Percentiles rank a stretch among this genome's conserved stretches.
phyloP scores from a whole-genome alignment of 1,284 basidiomycete species.

The Crucibulum cyathiforme region DNA sequence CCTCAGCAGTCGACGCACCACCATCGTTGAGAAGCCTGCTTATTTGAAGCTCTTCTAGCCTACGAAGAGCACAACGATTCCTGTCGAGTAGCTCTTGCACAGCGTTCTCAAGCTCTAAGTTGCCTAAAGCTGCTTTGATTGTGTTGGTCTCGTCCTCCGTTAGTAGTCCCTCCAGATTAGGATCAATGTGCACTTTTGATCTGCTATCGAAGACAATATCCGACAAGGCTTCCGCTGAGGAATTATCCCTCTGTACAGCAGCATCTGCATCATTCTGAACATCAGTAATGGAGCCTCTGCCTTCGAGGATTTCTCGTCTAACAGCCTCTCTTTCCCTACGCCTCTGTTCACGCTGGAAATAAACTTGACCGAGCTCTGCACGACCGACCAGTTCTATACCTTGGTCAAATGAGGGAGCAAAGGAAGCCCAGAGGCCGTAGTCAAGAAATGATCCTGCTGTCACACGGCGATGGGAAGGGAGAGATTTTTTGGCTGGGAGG shows the following conservation, averaged over 20 bases:
- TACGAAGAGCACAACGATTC: constrained; percentile 65
- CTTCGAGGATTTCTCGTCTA: constrained; percentile 26
- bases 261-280: constrained; percentile 9
- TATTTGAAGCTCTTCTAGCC: constrained; percentile 69
- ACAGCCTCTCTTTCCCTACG: constrained; percentile 33
- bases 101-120: constrained; percentile 67
- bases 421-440: constrained; percentile 75
- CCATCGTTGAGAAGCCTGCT: constrained; percentile 53
- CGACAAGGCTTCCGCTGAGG: constrained; percentile 9
- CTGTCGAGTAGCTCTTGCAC: constrained; percentile 70
- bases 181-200: constrained; percentile 24
- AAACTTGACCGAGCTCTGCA: constrained; percentile 60
- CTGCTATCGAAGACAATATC: constrained; percentile 10
- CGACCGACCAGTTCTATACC: constrained; percentile 71
- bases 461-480: constrained; percentile 56
- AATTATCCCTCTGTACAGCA: constrained; percentile 9
- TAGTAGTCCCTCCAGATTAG: constrained; percentile 58
- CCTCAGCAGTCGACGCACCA: constrained; percentile 52
- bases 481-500: constrained; percentile 41
- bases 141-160: constrained; percentile 56
- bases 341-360: constrained; percentile 50
- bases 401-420: constrained; percentile 79
- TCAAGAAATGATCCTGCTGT: constrained; percentile 73
- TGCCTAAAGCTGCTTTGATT: constrained; percentile 63
- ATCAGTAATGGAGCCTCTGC: constrained; percentile 27